Conservation (phyloP, 2,329 filamentous ascomycete species). For the Pyrenophora tritici-repentis region DNA sequence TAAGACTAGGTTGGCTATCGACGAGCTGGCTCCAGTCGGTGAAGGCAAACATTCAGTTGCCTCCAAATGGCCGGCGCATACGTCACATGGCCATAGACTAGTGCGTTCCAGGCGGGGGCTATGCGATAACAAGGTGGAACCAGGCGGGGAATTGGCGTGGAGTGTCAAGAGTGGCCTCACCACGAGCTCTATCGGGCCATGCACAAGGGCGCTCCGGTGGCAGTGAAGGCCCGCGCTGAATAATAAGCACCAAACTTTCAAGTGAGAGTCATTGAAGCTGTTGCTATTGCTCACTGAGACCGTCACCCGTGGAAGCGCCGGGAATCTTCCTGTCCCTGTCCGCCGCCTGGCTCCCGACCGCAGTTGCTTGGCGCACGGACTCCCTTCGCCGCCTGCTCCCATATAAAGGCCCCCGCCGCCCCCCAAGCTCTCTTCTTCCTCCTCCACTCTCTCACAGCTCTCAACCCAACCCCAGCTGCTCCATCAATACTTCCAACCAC, state of each 20-base stretch:
- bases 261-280: slow-evolving; percentile 8
- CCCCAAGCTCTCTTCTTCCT: slow-evolving; percentile 26
- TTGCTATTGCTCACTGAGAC: slow-evolving; percentile 10
- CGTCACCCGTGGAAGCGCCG: slow-evolving; percentile 21
- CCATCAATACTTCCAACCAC: no score
- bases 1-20: no score
- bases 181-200: neutral
- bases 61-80: slow-evolving; percentile 3
- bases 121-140: slow-evolving; percentile 32
- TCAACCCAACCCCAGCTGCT: slow-evolving; percentile 2
- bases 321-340: slow-evolving; percentile 40
- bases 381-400: slow-evolving; percentile 39
- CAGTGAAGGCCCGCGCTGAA: slow-evolving; percentile 14
- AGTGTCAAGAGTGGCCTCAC: slow-evolving; percentile 4
- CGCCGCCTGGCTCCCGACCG: slow-evolving; percentile 21
- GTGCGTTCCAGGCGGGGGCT: slow-evolving; percentile 13
- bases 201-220: neutral
- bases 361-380: slow-evolving; percentile 35
- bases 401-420: slow-evolving; percentile 40
- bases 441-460: slow-evolving; percentile 24
- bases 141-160: slow-evolving; percentile 24
- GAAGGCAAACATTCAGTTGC: slow-evolving; percentile 14
- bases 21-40: neutral
- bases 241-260: slow-evolving; percentile 18
- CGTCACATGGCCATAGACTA: slow-evolving; percentile 10